phyloP scores from a whole-genome alignment of 1,139 yeast genomes.

The Torulaspora pretoriensis region DNA sequence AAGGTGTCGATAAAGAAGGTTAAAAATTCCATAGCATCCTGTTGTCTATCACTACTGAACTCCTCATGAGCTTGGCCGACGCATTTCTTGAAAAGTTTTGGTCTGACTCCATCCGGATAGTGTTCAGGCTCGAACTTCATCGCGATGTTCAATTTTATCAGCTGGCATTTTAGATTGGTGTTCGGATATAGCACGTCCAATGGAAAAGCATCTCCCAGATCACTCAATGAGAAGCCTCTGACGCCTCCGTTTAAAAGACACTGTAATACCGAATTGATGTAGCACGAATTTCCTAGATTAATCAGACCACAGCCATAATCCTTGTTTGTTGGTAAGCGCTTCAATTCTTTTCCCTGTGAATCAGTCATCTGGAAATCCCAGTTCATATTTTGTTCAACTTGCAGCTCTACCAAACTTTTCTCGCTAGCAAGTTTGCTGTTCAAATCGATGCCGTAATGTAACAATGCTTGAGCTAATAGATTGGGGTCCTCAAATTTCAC shows the following conservation, averaged over 20 bases:
- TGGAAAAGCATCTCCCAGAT: conserved; percentile 32
- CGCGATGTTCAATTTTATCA: conserved; percentile 78
- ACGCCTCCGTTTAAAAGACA: conserved; percentile 48
- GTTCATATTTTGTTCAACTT: conserved; percentile 84
- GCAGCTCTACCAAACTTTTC: conserved; percentile 80
- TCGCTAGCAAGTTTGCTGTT: conserved; percentile 54
- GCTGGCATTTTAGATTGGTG: conserved; percentile 61
- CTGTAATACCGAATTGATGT: conserved; percentile 78
- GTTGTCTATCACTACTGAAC: conserved; percentile 83
- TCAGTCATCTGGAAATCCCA: conserved; percentile 89
- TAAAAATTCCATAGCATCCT: conserved; percentile 91
- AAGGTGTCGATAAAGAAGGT: conserved; percentile 60
- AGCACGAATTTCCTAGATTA: conserved; percentile 91
- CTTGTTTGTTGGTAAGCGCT: conserved; percentile 63
- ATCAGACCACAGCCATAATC: conserved; percentile 59
- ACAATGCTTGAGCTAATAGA: conserved; percentile 44
- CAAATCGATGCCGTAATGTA: conserved; percentile 67
- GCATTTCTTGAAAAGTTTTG: conserved; percentile 66
- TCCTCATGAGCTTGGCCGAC: conserved; percentile 78
- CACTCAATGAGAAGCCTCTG: conserved; percentile 22
- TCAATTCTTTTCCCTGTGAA: conserved; percentile 60
- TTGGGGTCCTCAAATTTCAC: conserved; percentile 59
- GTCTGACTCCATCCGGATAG: conserved; percentile 75
- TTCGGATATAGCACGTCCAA: conserved; percentile 51
- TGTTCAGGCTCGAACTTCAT: conserved; percentile 52